phyloP scores from a whole-genome alignment of 2,329 filamentous ascomycete genomes.

The Neurospora crassa region DNA sequence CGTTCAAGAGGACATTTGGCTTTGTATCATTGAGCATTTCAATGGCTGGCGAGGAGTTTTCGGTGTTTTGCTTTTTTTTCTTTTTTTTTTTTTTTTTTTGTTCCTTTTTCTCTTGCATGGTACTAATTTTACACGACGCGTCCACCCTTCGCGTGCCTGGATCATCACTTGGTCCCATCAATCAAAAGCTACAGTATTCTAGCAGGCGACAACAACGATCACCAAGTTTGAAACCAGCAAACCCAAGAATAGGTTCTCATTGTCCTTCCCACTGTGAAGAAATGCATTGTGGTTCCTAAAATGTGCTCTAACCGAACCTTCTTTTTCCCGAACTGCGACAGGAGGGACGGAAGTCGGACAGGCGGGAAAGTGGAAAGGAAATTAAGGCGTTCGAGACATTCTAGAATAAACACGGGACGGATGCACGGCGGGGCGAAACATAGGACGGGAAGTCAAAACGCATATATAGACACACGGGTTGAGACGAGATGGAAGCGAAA shows the following conservation, averaged over 20 bases:
- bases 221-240: not conserved
- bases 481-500: not conserved
- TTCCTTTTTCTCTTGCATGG: not conserved
- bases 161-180: not conserved
- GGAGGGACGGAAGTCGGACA: not conserved
- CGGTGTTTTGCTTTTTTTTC: not conserved
- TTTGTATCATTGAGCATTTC: not conserved
- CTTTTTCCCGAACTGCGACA: not conserved
- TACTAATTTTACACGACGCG: not conserved
- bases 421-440: not conserved
- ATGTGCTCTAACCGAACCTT: not conserved
- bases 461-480: not conserved
- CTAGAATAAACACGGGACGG: not conserved
- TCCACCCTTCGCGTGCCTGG: not conserved
- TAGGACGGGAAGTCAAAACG: not conserved
- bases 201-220: not conserved
- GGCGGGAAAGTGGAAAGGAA: not conserved
- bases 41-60: not conserved
- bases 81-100: not conserved
- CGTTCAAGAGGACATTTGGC: not conserved
- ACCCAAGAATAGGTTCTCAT: not conserved
- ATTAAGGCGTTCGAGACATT: not conserved
- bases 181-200: not conserved
- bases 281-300: not conserved
- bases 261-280: not conserved